Conservation (phyloP, 2,329 filamentous ascomycete genomes). For the Ophiostoma quercus region DNA sequence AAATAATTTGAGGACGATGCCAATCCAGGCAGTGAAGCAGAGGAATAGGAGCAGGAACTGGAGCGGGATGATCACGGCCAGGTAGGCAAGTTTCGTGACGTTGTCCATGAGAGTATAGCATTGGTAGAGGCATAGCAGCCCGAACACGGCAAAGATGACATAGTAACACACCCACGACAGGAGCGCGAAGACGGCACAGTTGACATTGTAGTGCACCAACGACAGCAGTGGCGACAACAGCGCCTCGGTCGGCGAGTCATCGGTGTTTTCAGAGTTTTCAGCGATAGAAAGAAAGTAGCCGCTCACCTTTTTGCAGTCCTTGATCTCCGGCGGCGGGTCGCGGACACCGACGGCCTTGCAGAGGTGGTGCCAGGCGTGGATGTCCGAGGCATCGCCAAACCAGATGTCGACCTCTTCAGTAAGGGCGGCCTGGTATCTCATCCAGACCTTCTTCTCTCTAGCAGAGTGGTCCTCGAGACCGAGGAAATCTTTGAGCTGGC, state of each 20-base stretch:
- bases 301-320: constrained; percentile 3
- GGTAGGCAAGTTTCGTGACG: too few species aligned
- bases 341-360: constrained; percentile 14
- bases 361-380: constrained; percentile 18
- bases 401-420: constrained; percentile 17
- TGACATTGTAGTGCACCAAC: too few species aligned
- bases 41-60: not conserved
- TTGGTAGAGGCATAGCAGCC: not conserved
- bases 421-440: constrained; percentile 14
- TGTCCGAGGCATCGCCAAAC: constrained; percentile 18
- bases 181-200: too few species aligned
- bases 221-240: too few species aligned
- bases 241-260: too few species aligned
- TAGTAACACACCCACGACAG: not conserved
- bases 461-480: not conserved
- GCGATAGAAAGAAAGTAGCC: too few species aligned
- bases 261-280: too few species aligned
- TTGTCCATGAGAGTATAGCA: too few species aligned
- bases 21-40: not conserved
- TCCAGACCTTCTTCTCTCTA: not conserved
- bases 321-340: not conserved
- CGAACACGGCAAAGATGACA: not conserved
- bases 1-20: not conserved
- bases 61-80: not conserved
- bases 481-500: not conserved